Base-by-base conservation (phyloP, 768 basidiomycete genomes). In the Dendrothele bispora region DNA sequence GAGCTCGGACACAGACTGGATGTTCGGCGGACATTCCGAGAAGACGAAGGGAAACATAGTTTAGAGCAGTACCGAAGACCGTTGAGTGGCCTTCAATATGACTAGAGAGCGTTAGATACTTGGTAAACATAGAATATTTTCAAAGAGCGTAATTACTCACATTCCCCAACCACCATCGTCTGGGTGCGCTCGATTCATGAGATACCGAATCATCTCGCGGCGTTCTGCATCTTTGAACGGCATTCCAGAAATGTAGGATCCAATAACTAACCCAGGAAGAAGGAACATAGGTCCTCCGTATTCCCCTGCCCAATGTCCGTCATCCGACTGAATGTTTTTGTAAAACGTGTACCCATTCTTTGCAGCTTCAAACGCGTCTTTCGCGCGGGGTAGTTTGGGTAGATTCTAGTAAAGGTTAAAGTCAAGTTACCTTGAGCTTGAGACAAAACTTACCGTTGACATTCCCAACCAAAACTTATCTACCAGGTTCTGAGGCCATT, bases 81-180 rank as follows among this genome's bases (percentile, higher is more conserved):
- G 93, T 95, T 0, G 93, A 93, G 29, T 83, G 84, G 0, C 93
- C 93, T 68, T 97, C 93, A 30, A 94, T 85, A 56, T 99, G 97
- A 41, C 95, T 98, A 54, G 17, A 50, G 20, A 28, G 40, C 18
- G 30, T 30, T 14, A 22, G 11, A n/a, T n/a, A n/a, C n/a, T n/a
- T n/a, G n/a, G 8, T 41, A 28, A 34, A 30, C 15, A 46, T 27
- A 14, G 32, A 42, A 35, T 4, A 11, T 17, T 18, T 11, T n/a
- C 1, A 35, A 15, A 28, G 35, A 37, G 26, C 20, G 28, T 32
- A 28, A 41, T 43, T 12, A 58, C 92, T 67, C 59, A 97, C 95
- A 99, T 78, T 59, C 97, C 97, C 97, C 95, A 98, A 2, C 97
- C 97, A 21, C 94, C 92, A 44, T 95, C 91, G 27, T 89, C 84